Base-by-base conservation (phyloP, 345 rosid species). In the Excoecaria agallocha region DNA sequence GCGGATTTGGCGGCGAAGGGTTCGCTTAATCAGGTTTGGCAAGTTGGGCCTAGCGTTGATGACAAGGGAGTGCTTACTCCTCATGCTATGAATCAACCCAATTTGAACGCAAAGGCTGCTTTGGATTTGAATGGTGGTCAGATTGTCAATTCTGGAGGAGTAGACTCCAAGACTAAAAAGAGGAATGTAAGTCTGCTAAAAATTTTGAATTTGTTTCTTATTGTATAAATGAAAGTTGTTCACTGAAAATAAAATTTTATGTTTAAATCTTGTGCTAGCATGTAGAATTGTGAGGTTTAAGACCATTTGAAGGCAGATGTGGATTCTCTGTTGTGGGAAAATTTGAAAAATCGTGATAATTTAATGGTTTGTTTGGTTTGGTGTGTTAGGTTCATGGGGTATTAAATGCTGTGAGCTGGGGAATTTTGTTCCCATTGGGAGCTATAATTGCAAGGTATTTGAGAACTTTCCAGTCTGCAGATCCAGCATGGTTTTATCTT, bases 371-470 rank as follows among this genome's bases (percentile, higher is more conserved):
- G 8, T 58, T 8, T 12, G 39, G 12, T 60, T n/a, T 63, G 57
- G 41, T 8, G 4, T 70, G 60, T 19, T 88, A 93, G 97, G 87
- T 89, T 78, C 98, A 90, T 83, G 98, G 98, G 70, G 77, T 91
- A n/a, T 79, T 93, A 68, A 93, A 93, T 61, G 93, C 83, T 2
- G 90, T 91, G 78, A 90, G 97, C 65, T 93, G 98, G 98, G 95
- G 98, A 50, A 68, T 91, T 73, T 70, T 93, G 89, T 85, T 93
- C 71, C 98, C 97, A 0, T 0, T 86, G 37, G 98, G 98, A 49
- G 76, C 75, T 24, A 81, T 93, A 37, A 82, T 93, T 12, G 98
- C 97, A 0, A 82, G 98, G 59, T 93, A 93, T 68, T 2, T 93
- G 71, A 90, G 89, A 71, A 43, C 81, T 37, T 90, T 93, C 73